phyloP scores from a whole-genome alignment of 345 rosid species.

The Eucalyptus marginata region DNA sequence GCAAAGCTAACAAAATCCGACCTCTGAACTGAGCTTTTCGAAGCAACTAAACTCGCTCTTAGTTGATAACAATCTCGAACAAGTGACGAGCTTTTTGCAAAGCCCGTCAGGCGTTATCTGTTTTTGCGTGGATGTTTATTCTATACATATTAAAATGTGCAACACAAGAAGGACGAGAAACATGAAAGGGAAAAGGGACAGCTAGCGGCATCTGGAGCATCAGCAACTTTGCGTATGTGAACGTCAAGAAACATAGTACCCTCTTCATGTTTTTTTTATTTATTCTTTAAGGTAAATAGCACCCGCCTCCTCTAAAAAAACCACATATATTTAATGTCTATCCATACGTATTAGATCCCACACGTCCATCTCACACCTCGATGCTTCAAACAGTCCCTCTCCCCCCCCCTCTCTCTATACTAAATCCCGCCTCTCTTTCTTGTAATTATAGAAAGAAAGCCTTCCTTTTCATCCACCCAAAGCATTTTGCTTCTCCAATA shows the following conservation, averaged over 20 bases:
- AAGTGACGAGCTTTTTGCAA: not conserved
- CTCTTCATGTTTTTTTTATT: not conserved
- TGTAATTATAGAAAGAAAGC: not conserved
- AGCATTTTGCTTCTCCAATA: not conserved
- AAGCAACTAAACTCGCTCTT: not conserved
- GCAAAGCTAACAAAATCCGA: not conserved
- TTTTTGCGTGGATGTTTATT: not conserved
- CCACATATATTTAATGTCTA: not conserved
- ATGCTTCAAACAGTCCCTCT: not conserved
- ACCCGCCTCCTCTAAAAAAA: not conserved
- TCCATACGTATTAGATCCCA: not conserved
- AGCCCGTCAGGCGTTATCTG: not conserved
- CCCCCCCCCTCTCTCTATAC: not conserved
- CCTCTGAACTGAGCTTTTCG: not conserved
- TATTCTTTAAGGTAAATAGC: not conserved
- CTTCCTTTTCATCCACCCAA: not conserved
- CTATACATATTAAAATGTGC: not conserved
- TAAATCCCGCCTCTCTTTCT: not conserved
- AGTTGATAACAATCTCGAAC: not conserved
- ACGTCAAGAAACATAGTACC: not conserved
- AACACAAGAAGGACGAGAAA: not conserved
- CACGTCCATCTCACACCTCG: not conserved
- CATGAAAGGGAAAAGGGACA: not conserved
- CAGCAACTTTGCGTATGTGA: not conserved
- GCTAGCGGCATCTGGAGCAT: not conserved